Base-by-base conservation (phyloP, 2,329 filamentous ascomycete species). In the Calycina herbarum region DNA sequence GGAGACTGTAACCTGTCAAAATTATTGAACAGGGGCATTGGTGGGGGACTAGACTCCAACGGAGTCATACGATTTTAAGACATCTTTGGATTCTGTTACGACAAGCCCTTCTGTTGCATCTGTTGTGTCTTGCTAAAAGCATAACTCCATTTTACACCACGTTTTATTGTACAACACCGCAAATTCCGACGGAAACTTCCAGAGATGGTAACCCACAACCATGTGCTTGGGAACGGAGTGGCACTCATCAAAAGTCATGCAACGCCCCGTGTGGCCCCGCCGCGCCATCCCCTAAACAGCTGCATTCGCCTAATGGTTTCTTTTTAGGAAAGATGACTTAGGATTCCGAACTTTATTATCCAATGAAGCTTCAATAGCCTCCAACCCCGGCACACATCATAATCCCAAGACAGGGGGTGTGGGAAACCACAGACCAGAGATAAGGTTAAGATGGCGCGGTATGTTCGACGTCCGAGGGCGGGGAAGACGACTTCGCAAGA, bases 221-320 rank as follows among this genome's bases (percentile, higher is more conserved):
- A 29, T 63, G 64, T 66, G 15, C 35, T 33, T 60, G 64, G 64
- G 42, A 63, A 56, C 59, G 63, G 59, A 51, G 63, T 65, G 59
- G 59, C 59, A 62, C 24, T 35, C 29, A 33, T 17, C 40, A 17
- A 59, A 57, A 13, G 31, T 8, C 51, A 57, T 63, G 48, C 57
- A 35, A 38, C 57, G 20, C 35, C 33, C 27, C 51, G 27, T 35
- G 57, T n/a, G 51, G 35, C 65, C 62, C 62, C 56, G 58, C 65
- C 54, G 38, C 59, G 54, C 65, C 48, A 64, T 60, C 24, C 62
- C 59, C 11, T 58, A 66, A 66, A 35, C 48, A 57, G 20, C 54
- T 27, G 15, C 27, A 24, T 40, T 67, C 65, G 65, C 48, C 62
- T 64, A 63, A 59, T 59, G 24, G 35, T 27, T 59, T 51, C 45